Conservation (phyloP, 176 grass and related monocot genomes). For the Pharus latifolius region DNA sequence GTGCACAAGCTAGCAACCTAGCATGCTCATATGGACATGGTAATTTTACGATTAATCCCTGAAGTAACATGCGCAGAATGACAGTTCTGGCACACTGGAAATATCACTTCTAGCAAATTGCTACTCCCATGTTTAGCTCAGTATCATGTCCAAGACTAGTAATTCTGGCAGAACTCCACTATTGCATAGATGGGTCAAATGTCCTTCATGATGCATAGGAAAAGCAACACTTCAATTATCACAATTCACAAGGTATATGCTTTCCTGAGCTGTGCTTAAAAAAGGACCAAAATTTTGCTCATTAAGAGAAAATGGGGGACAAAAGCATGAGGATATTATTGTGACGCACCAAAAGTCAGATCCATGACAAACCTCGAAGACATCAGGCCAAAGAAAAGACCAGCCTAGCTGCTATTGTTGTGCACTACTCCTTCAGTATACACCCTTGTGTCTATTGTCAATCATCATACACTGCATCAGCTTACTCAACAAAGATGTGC, state of each 20-base stretch:
- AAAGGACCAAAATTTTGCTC: background rate
- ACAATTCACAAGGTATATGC: background rate
- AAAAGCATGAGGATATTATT: background rate
- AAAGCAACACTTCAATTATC: background rate
- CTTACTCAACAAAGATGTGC: no score
- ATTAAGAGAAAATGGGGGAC: background rate
- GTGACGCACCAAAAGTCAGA: background rate
- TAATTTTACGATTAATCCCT: background rate
- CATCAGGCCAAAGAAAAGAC: background rate
- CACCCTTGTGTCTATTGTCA: no score
- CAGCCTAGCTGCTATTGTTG: background rate
- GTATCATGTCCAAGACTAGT: no score
- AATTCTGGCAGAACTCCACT: no score
- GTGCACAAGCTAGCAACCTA: background rate
- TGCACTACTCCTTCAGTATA: background rate
- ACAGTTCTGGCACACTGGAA: background rate
- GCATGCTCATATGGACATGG: background rate
- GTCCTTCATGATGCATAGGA: no score
- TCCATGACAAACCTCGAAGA: background rate
- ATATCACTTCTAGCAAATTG: background rate
- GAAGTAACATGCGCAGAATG: background rate
- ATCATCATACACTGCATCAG: no score
- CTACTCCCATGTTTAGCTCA: no score
- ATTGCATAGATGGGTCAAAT: no score
- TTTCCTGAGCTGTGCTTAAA: background rate